Conservation (phyloP, 495 filamentous ascomycete genomes). For the Apiosordaria backusii region DNA sequence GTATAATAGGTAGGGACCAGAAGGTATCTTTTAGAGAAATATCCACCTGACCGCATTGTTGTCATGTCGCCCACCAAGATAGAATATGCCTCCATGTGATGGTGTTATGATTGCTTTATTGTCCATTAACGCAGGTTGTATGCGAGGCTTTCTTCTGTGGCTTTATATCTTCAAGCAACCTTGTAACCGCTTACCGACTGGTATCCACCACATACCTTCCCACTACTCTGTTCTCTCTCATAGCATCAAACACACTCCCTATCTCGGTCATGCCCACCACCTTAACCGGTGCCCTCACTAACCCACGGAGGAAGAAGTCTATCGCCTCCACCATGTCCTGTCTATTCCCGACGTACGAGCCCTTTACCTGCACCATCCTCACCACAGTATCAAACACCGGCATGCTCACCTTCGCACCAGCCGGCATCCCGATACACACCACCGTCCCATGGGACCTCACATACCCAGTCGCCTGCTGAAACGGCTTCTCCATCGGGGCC, state of each 20-base stretch:
- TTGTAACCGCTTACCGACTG: conserved; percentile 32
- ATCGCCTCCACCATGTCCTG: conserved; percentile 78
- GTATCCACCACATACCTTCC: conserved; percentile 81
- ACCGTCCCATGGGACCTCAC: conserved; percentile 74
- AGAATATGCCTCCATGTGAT: too few species aligned
- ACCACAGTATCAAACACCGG: conserved; percentile 81
- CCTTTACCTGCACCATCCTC: conserved; percentile 82
- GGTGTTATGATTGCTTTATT: too few species aligned
- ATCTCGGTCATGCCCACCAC: conserved; percentile 69
- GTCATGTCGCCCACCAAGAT: too few species aligned
- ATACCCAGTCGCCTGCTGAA: conserved; percentile 81
- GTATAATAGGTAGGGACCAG: too few species aligned
- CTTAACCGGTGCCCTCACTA: conserved; percentile 85
- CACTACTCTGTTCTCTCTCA: conserved; percentile 71
- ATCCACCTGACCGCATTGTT: too few species aligned
- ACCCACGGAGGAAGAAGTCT: conserved; percentile 76
- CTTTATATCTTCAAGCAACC: neutral
- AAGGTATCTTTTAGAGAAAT: too few species aligned
- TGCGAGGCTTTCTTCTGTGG: too few species aligned
- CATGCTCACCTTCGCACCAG: conserved; percentile 68
- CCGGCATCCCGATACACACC: conserved; percentile 79
- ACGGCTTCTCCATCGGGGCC: conserved; percentile 80
- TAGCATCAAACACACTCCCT: conserved; percentile 65
- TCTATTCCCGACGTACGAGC: conserved; percentile 84
- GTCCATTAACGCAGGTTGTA: too few species aligned